phyloP scores from a whole-genome alignment of 164 flowering plant species.

The Kingdonia uniflora region DNA sequence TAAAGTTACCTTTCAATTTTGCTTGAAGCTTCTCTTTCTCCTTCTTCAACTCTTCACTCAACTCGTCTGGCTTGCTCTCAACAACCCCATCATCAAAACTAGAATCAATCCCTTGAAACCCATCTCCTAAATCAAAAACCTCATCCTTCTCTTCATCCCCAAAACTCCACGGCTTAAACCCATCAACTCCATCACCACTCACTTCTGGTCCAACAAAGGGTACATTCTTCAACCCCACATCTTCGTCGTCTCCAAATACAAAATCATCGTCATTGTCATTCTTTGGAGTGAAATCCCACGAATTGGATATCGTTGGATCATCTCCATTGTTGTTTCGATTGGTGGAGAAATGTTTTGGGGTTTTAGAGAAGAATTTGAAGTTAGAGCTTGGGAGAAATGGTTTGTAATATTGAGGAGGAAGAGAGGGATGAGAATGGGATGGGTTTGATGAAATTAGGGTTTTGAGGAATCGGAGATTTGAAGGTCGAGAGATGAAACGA shows the following conservation, averaged over 20 bases:
- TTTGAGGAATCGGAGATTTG: slow-evolving; percentile 2
- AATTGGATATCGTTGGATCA: neutral
- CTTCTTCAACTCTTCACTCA: slow-evolving; percentile 8
- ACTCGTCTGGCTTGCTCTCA: slow-evolving; percentile 6
- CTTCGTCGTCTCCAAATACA: slow-evolving; percentile 11
- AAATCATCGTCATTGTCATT: slow-evolving; percentile 10
- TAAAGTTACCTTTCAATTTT: slow-evolving; percentile 24
- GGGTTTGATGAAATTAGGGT: slow-evolving; percentile 6
- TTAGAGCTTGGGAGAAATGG: slow-evolving; percentile 4
- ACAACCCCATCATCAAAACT: neutral
- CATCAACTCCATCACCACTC: slow-evolving; percentile 3
- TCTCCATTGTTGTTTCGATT: slow-evolving; percentile 10
- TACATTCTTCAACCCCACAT: neutral
- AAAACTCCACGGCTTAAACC: slow-evolving; percentile 21
- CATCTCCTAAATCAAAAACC: slow-evolving; percentile 15
- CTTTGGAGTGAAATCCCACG: slow-evolving; percentile 5
- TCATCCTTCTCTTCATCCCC: slow-evolving; percentile 13
- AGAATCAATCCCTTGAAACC: neutral
- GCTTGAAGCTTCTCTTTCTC: slow-evolving; percentile 14
- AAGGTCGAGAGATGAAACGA: slow-evolving; percentile 17
- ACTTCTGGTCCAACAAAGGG: slow-evolving; percentile 11
- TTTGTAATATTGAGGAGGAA: neutral
- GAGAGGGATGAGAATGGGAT: neutral
- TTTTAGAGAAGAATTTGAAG: neutral
- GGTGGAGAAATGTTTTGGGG: slow-evolving; percentile 15